Evolutionary conservation across 495 filamentous ascomycete species (phyloP).

Genomic region (Hyaloscypha variabilis): DNA sequence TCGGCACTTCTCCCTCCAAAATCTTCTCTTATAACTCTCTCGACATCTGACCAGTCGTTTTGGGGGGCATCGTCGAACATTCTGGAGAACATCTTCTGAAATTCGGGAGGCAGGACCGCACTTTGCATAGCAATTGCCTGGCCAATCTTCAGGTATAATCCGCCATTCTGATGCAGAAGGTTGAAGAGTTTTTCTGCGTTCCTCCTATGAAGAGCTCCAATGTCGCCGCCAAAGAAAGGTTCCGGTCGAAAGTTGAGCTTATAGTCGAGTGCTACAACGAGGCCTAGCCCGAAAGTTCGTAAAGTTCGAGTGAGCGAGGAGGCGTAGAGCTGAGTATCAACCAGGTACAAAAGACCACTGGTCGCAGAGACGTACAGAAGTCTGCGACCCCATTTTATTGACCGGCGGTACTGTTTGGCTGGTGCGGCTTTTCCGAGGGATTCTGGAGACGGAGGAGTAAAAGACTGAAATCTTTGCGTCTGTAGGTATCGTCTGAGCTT

Average conservation of each 20-base stretch:
- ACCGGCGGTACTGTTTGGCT: slow-evolving; percentile 66
- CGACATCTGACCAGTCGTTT: slow-evolving; percentile 87
- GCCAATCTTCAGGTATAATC: slow-evolving; percentile 95
- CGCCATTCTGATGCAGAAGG: slow-evolving; percentile 82
- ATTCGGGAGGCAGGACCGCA: slow-evolving; percentile 87
- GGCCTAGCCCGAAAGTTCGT: slow-evolving; percentile 76
- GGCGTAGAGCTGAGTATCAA: slow-evolving; percentile 77
- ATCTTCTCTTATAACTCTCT: slow-evolving; percentile 84
- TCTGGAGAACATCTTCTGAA: slow-evolving; percentile 89
- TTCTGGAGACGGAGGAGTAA: slow-evolving; percentile 77
- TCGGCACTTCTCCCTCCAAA: slow-evolving; percentile 74
- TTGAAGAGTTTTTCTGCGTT: slow-evolving; percentile 81
- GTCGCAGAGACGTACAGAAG: slow-evolving; percentile 63
- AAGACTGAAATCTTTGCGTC: slow-evolving; percentile 59
- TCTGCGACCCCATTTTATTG: slow-evolving; percentile 74
- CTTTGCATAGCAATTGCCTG: slow-evolving; percentile 99
- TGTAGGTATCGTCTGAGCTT: slow-evolving; percentile 19
- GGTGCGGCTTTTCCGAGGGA: slow-evolving; percentile 75
- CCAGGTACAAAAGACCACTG: slow-evolving; percentile 60
- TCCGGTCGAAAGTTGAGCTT: slow-evolving; percentile 92
- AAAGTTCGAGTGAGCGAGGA: slow-evolving; percentile 76
- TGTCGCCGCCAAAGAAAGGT: slow-evolving; percentile 67
- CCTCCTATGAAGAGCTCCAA: slow-evolving; percentile 73
- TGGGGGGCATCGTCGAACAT: slow-evolving; percentile 99
- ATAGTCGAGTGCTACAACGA: slow-evolving; percentile 89